Conservation (phyloP, 2,329 filamentous ascomycete genomes). For the Fusarium luffae region DNA sequence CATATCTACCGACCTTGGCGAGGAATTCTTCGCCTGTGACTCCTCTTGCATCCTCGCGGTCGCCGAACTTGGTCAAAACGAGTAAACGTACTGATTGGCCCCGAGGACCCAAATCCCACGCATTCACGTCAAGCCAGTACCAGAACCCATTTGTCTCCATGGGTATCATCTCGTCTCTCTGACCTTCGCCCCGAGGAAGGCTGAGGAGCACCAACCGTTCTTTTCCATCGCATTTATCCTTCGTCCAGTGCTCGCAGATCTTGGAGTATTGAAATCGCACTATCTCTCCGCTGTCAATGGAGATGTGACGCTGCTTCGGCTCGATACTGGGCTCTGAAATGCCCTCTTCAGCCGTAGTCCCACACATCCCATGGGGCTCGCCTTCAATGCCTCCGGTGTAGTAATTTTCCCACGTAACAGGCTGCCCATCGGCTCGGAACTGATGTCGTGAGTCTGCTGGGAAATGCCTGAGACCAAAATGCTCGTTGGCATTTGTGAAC, state of each 20-base stretch:
- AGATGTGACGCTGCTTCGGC: constrained; percentile 64
- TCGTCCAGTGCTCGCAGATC: constrained; percentile 84
- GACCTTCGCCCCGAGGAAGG: constrained; percentile 73
- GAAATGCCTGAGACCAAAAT: constrained; percentile 85
- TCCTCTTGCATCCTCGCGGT: constrained; percentile 61
- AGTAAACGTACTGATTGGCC: constrained; percentile 76
- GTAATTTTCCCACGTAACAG: constrained; percentile 84
- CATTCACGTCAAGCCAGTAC: constrained; percentile 83
- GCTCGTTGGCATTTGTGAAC: constrained; percentile 75
- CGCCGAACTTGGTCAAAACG: constrained; percentile 65
- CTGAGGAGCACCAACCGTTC: constrained; percentile 77
- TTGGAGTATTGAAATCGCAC: constrained; percentile 85
- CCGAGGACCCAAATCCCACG: constrained; percentile 71
- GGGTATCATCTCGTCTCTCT: constrained; percentile 74
- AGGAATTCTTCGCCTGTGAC: constrained; percentile 60
- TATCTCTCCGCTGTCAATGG: constrained; percentile 64
- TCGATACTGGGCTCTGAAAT: constrained; percentile 68
- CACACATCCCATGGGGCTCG: constrained; percentile 60
- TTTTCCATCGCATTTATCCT: constrained; percentile 74
- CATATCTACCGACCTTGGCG: constrained; percentile 56
- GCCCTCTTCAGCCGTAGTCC: constrained; percentile 60
- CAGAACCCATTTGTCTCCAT: constrained; percentile 82
- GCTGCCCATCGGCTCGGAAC: constrained; percentile 77
- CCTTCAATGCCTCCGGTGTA: constrained; percentile 68
- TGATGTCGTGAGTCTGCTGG: constrained; percentile 75